Percentiles rank a stretch among this genome's conserved stretches.
Evolutionary conservation across 1,139 yeast genomes (phyloP).

Genomic region (Magnusiomyces sp.): DNA sequence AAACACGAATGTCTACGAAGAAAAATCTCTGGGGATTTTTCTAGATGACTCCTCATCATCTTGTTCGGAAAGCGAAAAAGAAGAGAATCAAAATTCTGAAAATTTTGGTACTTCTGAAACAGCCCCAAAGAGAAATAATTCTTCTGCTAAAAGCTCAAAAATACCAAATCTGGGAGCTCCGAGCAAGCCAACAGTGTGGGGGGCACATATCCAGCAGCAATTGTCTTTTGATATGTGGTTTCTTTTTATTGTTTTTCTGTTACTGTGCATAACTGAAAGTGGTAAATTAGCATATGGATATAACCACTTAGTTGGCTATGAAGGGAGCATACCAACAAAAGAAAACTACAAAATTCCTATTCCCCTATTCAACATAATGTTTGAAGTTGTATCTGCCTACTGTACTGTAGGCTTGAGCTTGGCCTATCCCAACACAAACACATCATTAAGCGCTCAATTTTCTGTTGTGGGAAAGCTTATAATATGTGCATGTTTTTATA

Average conservation of each 20-base stretch:
- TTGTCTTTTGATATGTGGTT: conserved; percentile 93
- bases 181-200: conserved; percentile 24
- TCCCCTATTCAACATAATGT: conserved; percentile 61
- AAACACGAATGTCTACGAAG: conserved; percentile 94
- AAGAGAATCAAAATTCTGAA: not conserved
- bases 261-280: conserved; percentile 82
- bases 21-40: conserved; percentile 91
- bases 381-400: conserved; percentile 89
- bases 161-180: conserved; percentile 1
- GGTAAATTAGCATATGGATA: conserved; percentile 35
- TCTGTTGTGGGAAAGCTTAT: conserved; percentile 69
- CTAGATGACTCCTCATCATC: conserved; percentile 43
- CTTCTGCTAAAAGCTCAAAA: not conserved
- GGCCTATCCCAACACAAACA: conserved; percentile 60
- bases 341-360: conserved; percentile 30
- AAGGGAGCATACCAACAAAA: no score
- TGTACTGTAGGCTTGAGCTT: conserved; percentile 90
- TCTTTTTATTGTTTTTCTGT: conserved; percentile 72
- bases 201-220: conserved; percentile 84
- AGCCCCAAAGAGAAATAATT: not conserved
- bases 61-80: not conserved
- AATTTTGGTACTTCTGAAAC: not conserved
- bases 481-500: conserved; percentile 77
- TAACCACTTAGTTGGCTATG: conserved; percentile 24
- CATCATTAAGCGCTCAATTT: conserved; percentile 70